Evolutionary conservation across 2,329 filamentous ascomycete species (phyloP), one percentile per base, ranked within the genome.

Genomic region (Aspergillus costaricaensis): DNA sequence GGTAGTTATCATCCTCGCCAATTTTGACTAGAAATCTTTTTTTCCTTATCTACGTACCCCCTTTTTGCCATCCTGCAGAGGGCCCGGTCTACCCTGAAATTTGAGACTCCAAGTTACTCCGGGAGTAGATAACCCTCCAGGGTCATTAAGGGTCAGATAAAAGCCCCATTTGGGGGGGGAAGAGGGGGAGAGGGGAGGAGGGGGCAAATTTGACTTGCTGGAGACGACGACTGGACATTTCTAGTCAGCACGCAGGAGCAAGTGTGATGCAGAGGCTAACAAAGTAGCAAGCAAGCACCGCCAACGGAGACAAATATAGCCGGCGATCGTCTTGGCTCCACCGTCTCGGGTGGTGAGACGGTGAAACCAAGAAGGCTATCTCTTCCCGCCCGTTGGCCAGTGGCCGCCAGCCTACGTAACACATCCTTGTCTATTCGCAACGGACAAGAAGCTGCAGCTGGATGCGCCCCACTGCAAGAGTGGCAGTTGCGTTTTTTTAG

Each of bases 351-450:
- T 52, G 47, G 57, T 62, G 57, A 60, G 61, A 55, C 58, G 52
- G 61, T 65, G 64, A 67, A 60, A 65, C 61, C 66, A 57, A 41
- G 57, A 61, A 55, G 51, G 32, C 52, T 30, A 41, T 55, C 52
- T 58, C 48, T 21, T 49, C 49, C 32, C 41, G 23, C 44, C 57
- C 44, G 62, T 62, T 65, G 62, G 62, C 50, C 60, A 57, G 53
- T 61, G 49, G 52, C 44, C 55, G 56, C 30, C 36, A 25, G 58
- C 50, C 58, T 62, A 66, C 60, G 64, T 65, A 66, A 65, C 60
- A 49, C 62, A 23, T 47, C 58, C 58, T 66, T 64, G 62, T 64
- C 62, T 59, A 65, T 59, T 55, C 64, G 57, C 63, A 60, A 64
- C 57, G 53, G 60, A 48, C 59, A 58, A 44, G 43, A 47, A 49